Evolutionary conservation across 2,329 filamentous ascomycete species (phyloP).

Genomic region (Chaetomium olivaceum): DNA sequence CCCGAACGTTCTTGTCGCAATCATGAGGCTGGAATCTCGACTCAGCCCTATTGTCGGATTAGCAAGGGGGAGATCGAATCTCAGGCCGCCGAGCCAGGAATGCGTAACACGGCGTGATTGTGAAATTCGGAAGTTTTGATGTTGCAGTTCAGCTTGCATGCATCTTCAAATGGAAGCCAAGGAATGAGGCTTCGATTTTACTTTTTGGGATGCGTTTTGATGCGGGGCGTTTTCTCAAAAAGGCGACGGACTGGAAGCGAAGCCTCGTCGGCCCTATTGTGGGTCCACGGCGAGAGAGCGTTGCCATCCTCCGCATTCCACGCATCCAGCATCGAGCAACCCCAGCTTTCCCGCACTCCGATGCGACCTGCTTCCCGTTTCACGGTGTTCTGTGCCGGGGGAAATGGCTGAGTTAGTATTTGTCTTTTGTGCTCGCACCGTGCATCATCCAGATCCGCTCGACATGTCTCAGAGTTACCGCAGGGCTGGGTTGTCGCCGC

Average conservation of each 20-base stretch:
- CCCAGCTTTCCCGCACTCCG: conserved; percentile 20
- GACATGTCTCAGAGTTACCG: conserved; percentile 12
- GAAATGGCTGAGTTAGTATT: conserved; percentile 6
- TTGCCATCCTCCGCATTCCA: conserved; percentile 32
- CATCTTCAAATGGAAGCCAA: conserved; percentile 13
- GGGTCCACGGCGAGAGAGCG: conserved; percentile 27
- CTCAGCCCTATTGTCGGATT: neutral
- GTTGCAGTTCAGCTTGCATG: conserved; percentile 18
- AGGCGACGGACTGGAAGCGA: neutral
- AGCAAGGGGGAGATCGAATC: neutral
- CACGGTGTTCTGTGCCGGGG: neutral
- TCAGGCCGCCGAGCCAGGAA: neutral
- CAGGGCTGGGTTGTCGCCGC: conserved; percentile 4
- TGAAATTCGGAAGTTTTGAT: neutral
- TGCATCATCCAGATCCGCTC: neutral
- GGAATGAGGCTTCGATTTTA: conserved; percentile 20
- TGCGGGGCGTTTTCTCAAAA: neutral
- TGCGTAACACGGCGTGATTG: conserved; percentile 2
- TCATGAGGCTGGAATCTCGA: neutral
- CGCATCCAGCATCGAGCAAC: conserved; percentile 22
- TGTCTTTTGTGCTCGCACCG: conserved; percentile 7
- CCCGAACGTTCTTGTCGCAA: neutral
- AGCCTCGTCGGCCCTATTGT: conserved; percentile 37
- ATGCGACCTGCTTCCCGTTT: conserved; percentile 20
- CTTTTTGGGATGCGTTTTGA: neutral